Evolutionary conservation across 495 filamentous ascomycete species (phyloP), one percentile per base, ranked within the genome.

Genomic region (Xylaria venustula): DNA sequence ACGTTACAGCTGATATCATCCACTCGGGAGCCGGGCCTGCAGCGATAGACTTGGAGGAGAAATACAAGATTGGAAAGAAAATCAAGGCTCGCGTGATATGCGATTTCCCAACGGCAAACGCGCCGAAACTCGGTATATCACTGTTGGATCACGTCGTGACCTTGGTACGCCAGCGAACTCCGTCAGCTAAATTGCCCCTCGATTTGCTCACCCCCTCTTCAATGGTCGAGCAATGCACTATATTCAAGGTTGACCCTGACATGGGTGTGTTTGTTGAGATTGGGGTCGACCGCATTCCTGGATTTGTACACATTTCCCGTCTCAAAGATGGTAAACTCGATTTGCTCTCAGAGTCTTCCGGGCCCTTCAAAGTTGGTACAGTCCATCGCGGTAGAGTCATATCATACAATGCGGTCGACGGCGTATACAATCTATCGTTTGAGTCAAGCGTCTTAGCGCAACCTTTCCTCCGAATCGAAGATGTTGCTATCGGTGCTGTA

Each of bases 251-350:
- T 15, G 88, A 93, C 52, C 79, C 88, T 20, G 84, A 85, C 12
- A 75, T 88, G 55, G 94, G 94, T 37, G 75, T 97, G 1, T 95
- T 93, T 65, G 81, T 93, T 6, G 86, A 95, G 70, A 76, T 96
- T 40, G 90, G 91, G 12, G 79, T 90, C 9, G 78, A 85, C 41
- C 87, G 84, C 30, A 80, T 93, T 44, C 76, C 86, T 41, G 93
- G 92, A 36, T 98, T 94, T 73, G 90, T 94, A 11, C 94, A 98
- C 72, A 95, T 98, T 47, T 98, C 94, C 0, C 84, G 87, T 58
- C 81, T 98, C 56, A 86, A 91, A 34, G 92, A 98, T 72, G 86
- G 85, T 34, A 95, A 91, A 73, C 81, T 96, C 54, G 94, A 96
- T 68, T 83, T 79, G 5, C 79, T 97, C 8, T 88, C 88, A 2